Base-by-base conservation (phyloP, 1,284 basidiomycete species). In the Apiotrichum brassicae region DNA sequence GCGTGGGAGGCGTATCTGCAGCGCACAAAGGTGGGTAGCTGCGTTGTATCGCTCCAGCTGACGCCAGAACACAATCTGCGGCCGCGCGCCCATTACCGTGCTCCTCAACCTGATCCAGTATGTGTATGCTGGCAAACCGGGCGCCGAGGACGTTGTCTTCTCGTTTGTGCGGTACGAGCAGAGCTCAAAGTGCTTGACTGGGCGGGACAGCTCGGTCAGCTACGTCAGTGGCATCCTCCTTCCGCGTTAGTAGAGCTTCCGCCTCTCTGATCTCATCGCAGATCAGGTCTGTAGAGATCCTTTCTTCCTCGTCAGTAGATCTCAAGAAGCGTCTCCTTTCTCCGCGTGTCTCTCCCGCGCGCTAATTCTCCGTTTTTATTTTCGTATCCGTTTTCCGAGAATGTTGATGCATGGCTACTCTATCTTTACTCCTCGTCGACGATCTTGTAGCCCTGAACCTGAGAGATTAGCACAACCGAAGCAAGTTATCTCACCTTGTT, bases 21-120 rank as follows among this genome's bases (percentile, higher is more conserved):
- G 16, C 72, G 78, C 53, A 97, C 94, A 18, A 65, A 66, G 56
- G 73, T 71, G 53, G 58, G 68, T 9, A 5, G 34, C 7, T 19
- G 12, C n/a, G n/a, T n/a, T n/a, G 33, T 18, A 16, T n/a, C 7
- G 33, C 16, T 14, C 18, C 18, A 35, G 37, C 49, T 51, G 44
- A 47, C 46, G 16, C 4, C 23, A 85, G 76, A 99, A 99, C 73
- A 98, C 95, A 0, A 94, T 99, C 37, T 99, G 95, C 63, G 94
- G 95, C 0, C 77, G 92, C 43, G 91, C 97, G 65, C 92, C 95
- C 1, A 97, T 99, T 54, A 88, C 91, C 0, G 86, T 97, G 0
- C 76, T 99, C 5, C 76, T 98, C 5, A 85, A 84, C 5, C 84
- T 90, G 3, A 69, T 97, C 32, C 65, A 81, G 2, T 72, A 75